A percentile compares a stretch with the other conserved stretches of the same genome.
Conservation (phyloP, 768 basidiomycete species). For the Dioszegia aurantiaca region DNA sequence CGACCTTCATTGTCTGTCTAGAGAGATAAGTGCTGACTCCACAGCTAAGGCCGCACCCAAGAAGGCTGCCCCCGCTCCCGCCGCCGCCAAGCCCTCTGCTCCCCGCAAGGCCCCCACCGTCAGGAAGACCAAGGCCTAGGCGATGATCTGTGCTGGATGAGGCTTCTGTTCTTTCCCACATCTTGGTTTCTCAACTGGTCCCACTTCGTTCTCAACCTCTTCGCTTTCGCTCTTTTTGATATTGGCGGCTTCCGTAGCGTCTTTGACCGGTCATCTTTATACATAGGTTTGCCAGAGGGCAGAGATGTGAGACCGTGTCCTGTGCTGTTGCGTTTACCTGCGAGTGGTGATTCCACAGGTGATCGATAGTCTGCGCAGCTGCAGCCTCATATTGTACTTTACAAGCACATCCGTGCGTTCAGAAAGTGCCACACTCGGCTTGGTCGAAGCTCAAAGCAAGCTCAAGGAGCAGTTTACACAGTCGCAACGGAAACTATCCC, state of each 20-base stretch:
- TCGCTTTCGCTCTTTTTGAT: conserved; percentile 21
- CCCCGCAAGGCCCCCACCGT: conserved; percentile 12
- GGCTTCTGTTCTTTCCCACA: not conserved
- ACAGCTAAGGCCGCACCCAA: conserved; percentile 45
- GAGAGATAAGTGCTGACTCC: conserved; percentile 5
- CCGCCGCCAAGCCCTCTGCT: conserved; percentile 31
- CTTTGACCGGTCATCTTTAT: conserved; percentile 9
- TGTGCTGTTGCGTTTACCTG: no score
- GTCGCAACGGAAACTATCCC: no score
- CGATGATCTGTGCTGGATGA: not conserved
- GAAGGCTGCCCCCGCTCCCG: conserved; percentile 32
- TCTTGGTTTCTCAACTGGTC: conserved; percentile 1
- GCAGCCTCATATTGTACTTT: no score
- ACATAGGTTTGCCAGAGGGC: not conserved
- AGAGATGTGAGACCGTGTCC: conserved; percentile 12
- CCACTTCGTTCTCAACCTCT: conserved; percentile 1
- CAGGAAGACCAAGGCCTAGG: conserved; percentile 24
- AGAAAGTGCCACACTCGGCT: no score
- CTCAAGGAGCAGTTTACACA: no score
- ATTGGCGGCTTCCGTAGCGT: not conserved
- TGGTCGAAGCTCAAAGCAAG: no score
- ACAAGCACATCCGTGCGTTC: no score
- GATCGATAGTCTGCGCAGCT: no score
- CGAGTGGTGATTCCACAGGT: no score
- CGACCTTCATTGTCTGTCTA: not conserved